A percentile compares a stretch with the other conserved stretches of the same genome.
Conservation (phyloP, 2,329 filamentous ascomycete species). For the Pleomassaria siparia region DNA sequence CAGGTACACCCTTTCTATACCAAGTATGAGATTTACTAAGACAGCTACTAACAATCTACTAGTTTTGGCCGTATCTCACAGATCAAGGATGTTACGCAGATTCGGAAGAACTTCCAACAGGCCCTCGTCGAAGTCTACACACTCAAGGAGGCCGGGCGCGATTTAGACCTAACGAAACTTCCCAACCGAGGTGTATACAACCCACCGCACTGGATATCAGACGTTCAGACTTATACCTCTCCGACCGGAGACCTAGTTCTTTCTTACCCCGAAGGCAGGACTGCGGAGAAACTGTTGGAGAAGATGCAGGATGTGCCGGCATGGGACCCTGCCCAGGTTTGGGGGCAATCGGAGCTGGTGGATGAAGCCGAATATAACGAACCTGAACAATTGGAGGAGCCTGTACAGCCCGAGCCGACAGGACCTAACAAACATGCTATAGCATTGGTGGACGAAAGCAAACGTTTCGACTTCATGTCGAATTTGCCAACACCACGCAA, state of each 20-base stretch:
- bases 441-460: constrained; percentile 33
- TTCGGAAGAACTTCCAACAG: constrained; percentile 52
- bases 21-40: no score
- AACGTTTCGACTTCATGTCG: constrained; percentile 41
- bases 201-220: constrained; percentile 28
- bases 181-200: constrained; percentile 32
- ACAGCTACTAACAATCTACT: no score
- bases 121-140: constrained; percentile 59
- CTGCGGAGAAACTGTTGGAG: constrained; percentile 23
- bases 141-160: constrained; percentile 37
- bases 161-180: constrained; percentile 28
- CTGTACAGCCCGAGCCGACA: constrained; percentile 10
- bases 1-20: constrained; percentile 14
- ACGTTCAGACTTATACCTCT: constrained; percentile 28
- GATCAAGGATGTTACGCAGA: constrained; percentile 13
- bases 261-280: constrained; percentile 21
- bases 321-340: constrained; percentile 12
- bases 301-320: constrained; percentile 24
- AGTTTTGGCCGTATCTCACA: constrained; percentile 29
- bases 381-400: constrained; percentile 8
- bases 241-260: constrained; percentile 23
- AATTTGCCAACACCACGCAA: constrained; percentile 33
- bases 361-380: constrained; percentile 22
- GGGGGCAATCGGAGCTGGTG: constrained; percentile 12
- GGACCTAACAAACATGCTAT: constrained; percentile 22